Percentiles rank a stretch among this genome's conserved stretches.
These are phyloP conservation scores for Boletus rex-veris DNA, from an alignment of 768 basidiomycete species.

Conservation along the genomic window DNA sequence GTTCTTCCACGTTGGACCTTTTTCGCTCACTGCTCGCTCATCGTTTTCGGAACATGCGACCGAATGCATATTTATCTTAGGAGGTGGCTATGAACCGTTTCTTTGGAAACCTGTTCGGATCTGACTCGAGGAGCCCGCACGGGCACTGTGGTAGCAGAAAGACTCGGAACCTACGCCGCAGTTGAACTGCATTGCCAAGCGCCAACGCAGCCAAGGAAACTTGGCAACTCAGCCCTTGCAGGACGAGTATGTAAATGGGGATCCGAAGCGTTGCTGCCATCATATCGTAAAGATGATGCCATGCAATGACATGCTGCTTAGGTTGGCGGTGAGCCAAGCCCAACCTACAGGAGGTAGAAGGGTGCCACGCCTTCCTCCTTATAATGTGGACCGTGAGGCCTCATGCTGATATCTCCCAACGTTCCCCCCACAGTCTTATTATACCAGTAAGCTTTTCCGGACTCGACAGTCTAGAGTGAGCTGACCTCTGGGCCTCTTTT, in stretches of 20 bases:
- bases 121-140: too few relatives aligned
- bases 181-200: not conserved
- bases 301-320: conserved; percentile 1
- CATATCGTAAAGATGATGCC: too few relatives aligned
- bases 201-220: not conserved
- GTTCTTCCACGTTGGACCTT: too few relatives aligned
- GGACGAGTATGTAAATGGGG: too few relatives aligned
- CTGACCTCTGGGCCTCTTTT: not conserved
- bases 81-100: not conserved
- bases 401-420: not conserved
- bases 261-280: too few relatives aligned
- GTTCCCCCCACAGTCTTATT: not conserved
- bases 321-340: conserved; percentile 13
- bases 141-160: too few relatives aligned
- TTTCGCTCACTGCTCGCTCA: too few relatives aligned
- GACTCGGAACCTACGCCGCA: not conserved
- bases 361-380: not conserved
- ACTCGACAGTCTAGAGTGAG: not conserved
- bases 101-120: too few relatives aligned
- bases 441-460: conserved; percentile 5
- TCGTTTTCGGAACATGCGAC: too few relatives aligned
- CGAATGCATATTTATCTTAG: not conserved
- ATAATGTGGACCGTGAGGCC: conserved; percentile 3
- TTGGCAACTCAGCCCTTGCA: not conserved
- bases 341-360: not conserved